Conservation (phyloP, 1,139 yeast species). For the Pichiaceae sp. region DNA sequence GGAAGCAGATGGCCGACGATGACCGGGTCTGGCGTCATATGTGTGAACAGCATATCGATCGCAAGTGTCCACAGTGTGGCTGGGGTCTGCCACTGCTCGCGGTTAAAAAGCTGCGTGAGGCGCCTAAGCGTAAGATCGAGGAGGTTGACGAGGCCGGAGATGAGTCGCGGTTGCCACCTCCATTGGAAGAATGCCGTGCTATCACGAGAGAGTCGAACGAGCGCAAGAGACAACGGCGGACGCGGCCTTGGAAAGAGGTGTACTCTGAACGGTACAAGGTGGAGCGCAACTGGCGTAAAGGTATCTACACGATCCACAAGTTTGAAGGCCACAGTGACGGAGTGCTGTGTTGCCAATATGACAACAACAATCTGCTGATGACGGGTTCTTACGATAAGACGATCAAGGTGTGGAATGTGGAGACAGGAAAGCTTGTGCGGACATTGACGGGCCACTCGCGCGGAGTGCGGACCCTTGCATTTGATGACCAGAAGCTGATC, state of each 20-base stretch:
- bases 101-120: conserved; percentile 61
- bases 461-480: conserved; percentile 76
- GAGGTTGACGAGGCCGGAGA: conserved; percentile 16
- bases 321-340: conserved; percentile 88
- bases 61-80: conserved; percentile 96
- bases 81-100: conserved; percentile 96
- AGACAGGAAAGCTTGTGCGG: conserved; percentile 67
- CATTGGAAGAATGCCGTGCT: conserved; percentile 19
- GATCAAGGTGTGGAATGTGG: conserved; percentile 83
- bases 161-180: conserved; percentile 15
- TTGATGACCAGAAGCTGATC: conserved; percentile 81
- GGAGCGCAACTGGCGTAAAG: conserved; percentile 92
- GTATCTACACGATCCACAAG: conserved; percentile 52
- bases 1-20: conserved; percentile 90
- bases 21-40: conserved; percentile 97
- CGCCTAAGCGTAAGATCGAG: conserved; percentile 22
- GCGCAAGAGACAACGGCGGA: conserved; percentile 24
- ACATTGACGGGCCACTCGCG: conserved; percentile 76
- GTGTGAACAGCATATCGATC: conserved; percentile 97
- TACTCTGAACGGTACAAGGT: conserved; percentile 85
- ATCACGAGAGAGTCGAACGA: conserved; percentile 15
- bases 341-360: conserved; percentile 76
- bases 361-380: conserved; percentile 63
- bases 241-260: conserved; percentile 93
- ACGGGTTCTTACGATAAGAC: conserved; percentile 91